Base-by-base conservation (phyloP, 257 asterid species). In the Henckelia pumila region DNA sequence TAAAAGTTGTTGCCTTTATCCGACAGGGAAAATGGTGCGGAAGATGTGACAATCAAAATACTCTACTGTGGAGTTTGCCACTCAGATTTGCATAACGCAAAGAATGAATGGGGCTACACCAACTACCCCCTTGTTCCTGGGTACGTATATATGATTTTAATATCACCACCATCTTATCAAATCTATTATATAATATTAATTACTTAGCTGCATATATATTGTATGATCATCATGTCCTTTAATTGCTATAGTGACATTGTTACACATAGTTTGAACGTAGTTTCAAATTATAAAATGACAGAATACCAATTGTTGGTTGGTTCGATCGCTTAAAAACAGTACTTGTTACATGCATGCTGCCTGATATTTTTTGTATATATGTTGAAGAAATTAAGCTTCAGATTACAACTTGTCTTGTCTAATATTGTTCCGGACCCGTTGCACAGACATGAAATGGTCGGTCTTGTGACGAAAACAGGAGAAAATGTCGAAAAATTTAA, bases 401-500 rank as follows among this genome's bases (percentile, higher is more conserved):
- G 14, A 10, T 35, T 40, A 13, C 6, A 13, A 40, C 17, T 2
- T 40, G 50, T 10, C 50, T 3, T n/a, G n/a, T n/a, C n/a, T n/a
- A n/a, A n/a, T n/a, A 35, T 23, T 32, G 6, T 61, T 74, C 26
- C n/a, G n/a, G n/a, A n/a, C n/a, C 53, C n/a, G 17, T 47, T 14
- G n/a, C 71, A 61, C 80, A 87, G 92, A 69, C 93, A 88, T 75
- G 96, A 85, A 76, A 86, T 88, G 62, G 82, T 75, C 55, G 96
- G 96, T 33, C 26, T 78, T 52, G 87, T 88, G 37, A 81, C 81
- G 23, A 72, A 82, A 60, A 65, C 68, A 1, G 96, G 96, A 13
- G 49, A 60, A 61, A 75, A 68, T 20, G 95, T 86, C 23, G 47
- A 73, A 24, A 84, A 77, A 29, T 84, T 84, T 64, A 81, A 80